Base-by-base conservation (phyloP, 2,329 filamentous ascomycete genomes). In the Fusarium camptoceras region DNA sequence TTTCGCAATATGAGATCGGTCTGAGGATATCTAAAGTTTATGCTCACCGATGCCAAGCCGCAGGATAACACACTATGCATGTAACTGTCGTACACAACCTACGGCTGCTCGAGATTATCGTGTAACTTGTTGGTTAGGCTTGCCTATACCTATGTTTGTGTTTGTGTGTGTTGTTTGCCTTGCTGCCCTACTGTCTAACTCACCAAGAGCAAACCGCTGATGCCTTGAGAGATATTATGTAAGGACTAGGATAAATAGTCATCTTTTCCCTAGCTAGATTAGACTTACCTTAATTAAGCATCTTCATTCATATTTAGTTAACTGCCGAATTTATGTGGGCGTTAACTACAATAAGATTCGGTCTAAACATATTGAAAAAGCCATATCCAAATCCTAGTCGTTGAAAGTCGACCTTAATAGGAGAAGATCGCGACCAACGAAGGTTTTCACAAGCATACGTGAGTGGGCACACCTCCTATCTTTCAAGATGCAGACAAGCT, bases 1-100 rank as follows among this genome's bases (percentile, higher is more conserved):
- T 20, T 44, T 11, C 28, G 24, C 27, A 39, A 53, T 47, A 55
- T 37, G 59, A 51, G 46, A 60, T 59, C 67, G 67, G 73, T 66
- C 72, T 64, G 59, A 53, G 55, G n/a, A 28, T n/a, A 47, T 44
- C 34, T 41, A 53, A 44, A 31, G 37, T 46, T 56, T 28, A 65
- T 34, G 9, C 28, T 72, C 64, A 72, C 68, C 59, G 66, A 62
- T 61, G 61, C 30, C 56, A 60, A 68, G 58, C 55, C 58, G 59
- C 44, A 63, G 55, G 53, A 48, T 39, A 57, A 39, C 27, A 47
- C 37, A 37, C 37, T 43, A 42, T 47, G 30, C 44, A 59, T 59
- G 44, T 42, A 49, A 63, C 51, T 24, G 50, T 50, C 44, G 53
- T 56, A 61, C 41, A 67, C 31, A 54, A 43, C 34, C 34, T 37